phyloP scores from a whole-genome alignment of 768 basidiomycete species.

The Pleurotus djamor region DNA sequence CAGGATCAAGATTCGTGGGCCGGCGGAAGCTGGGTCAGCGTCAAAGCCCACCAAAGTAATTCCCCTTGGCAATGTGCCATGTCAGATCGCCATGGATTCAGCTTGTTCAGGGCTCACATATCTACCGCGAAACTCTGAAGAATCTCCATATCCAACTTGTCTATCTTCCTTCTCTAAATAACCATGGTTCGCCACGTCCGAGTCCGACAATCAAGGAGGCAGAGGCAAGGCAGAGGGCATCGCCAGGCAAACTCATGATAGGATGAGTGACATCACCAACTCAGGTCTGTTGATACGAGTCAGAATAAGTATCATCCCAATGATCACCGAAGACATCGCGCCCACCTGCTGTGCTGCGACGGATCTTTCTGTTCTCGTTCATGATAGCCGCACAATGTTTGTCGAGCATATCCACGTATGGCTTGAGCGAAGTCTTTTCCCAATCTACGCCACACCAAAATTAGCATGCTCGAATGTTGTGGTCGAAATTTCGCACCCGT shows the following conservation, averaged over 20 bases:
- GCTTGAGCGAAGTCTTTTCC: slow-evolving; percentile 83
- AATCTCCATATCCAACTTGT: too few species aligned
- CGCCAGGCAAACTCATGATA: too few species aligned
- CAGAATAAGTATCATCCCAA: not conserved
- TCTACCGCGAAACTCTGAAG: too few species aligned
- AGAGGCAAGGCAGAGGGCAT: too few species aligned
- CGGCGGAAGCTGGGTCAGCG: not conserved
- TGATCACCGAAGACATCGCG: not conserved
- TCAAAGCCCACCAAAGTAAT: not conserved
- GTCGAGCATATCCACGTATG: slow-evolving; percentile 89
- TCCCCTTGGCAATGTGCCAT: not conserved
- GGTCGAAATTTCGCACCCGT: slow-evolving; percentile 31
- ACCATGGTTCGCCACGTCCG: too few species aligned
- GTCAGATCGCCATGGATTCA: not conserved
- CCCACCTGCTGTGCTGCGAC: slow-evolving; percentile 29
- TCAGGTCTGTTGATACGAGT: not conserved
- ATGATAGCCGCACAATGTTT: slow-evolving; percentile 59
- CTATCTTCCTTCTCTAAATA: too few species aligned
- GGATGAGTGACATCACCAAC: not conserved
- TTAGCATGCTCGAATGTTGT: too few species aligned
- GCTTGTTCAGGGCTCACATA: too few species aligned
- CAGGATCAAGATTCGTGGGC: not conserved
- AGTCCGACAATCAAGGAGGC: not conserved
- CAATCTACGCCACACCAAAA: slow-evolving; percentile 48
- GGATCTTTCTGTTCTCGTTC: slow-evolving; percentile 51